Conservation (phyloP, 2,329 filamentous ascomycete species). For the Colletotrichum chlorophyti region DNA sequence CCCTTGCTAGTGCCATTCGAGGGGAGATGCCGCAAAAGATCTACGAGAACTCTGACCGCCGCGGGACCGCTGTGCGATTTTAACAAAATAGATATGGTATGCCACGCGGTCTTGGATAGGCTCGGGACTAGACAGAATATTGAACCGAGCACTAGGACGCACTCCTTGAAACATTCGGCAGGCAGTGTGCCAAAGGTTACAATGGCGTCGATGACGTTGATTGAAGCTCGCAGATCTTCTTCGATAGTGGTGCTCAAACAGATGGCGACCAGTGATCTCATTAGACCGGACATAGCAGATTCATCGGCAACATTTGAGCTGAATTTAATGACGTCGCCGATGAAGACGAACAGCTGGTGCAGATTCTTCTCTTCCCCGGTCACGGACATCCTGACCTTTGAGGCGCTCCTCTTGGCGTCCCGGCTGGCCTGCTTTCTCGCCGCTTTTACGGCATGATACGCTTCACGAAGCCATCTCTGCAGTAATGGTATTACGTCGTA, state of each 20-base stretch:
- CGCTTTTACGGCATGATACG: constrained; percentile 59
- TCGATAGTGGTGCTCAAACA: constrained; percentile 71
- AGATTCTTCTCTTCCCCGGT: constrained; percentile 68
- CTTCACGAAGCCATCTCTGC: constrained; percentile 64
- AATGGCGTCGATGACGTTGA: constrained; percentile 72
- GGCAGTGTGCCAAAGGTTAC: constrained; percentile 78
- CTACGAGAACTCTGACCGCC: constrained; percentile 69
- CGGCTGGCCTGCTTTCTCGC: constrained; percentile 57
- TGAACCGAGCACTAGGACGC: constrained; percentile 74
- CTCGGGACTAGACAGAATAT: constrained; percentile 71
- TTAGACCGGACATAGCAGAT: constrained; percentile 63
- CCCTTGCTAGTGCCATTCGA: constrained; percentile 51
- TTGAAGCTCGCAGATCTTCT: constrained; percentile 71
- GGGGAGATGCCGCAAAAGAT: constrained; percentile 61
- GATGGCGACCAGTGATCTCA: constrained; percentile 69
- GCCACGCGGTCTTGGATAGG: constrained; percentile 71
- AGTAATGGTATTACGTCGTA: constrained; percentile 70
- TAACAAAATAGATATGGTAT: constrained; percentile 73
- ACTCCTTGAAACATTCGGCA: constrained; percentile 65
- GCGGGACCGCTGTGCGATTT: constrained; percentile 77
- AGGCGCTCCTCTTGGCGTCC: constrained; percentile 43
- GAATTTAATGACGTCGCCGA: constrained; percentile 76
- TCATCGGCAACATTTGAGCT: constrained; percentile 74
- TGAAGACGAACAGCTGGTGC: constrained; percentile 67
- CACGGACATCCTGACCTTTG: constrained; percentile 47